Conservation (phyloP, 106 monocot species). For the Phalaenopsis aphrodite region DNA sequence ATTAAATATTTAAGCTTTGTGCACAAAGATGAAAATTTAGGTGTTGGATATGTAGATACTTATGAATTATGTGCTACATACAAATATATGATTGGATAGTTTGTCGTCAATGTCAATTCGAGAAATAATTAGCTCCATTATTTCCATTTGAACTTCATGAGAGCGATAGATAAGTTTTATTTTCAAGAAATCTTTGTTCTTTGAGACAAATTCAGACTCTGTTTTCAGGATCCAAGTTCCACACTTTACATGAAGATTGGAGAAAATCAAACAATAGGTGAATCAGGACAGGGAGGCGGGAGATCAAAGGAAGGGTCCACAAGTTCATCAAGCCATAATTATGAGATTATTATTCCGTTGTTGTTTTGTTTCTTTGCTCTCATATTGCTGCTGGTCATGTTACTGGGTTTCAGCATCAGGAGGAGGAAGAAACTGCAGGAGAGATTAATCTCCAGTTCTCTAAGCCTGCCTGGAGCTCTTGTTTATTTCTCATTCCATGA, state of each 20-base stretch:
- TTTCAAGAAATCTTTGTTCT: neutral
- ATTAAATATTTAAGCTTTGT: too few relatives aligned
- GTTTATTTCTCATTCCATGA: slow-evolving; percentile 24
- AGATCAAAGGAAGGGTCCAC: neutral
- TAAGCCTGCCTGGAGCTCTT: slow-evolving; percentile 29
- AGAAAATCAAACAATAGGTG: neutral
- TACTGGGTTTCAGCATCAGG: slow-evolving; percentile 12
- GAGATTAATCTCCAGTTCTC: slow-evolving; percentile 1
- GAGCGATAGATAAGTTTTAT: neutral
- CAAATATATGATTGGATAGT: too few relatives aligned
- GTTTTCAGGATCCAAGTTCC: slow-evolving; percentile 30
- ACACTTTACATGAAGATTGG: slow-evolving; percentile 28
- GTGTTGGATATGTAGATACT: too few relatives aligned
- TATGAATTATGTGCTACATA: too few relatives aligned
- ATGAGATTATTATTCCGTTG: slow-evolving; percentile 21
- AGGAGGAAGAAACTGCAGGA: slow-evolving; percentile 9
- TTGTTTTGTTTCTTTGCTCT: slow-evolving; percentile 23
- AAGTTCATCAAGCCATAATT: neutral
- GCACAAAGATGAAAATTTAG: too few relatives aligned
- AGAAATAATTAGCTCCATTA: neutral
- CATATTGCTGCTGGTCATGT: slow-evolving; percentile 15
- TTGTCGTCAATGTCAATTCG: too few relatives aligned
- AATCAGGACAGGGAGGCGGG: neutral
- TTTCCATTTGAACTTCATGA: neutral
- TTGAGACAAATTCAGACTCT: neutral